Base-by-base conservation (phyloP, 2,329 filamentous ascomycete genomes). In the Cladosporium phlei region DNA sequence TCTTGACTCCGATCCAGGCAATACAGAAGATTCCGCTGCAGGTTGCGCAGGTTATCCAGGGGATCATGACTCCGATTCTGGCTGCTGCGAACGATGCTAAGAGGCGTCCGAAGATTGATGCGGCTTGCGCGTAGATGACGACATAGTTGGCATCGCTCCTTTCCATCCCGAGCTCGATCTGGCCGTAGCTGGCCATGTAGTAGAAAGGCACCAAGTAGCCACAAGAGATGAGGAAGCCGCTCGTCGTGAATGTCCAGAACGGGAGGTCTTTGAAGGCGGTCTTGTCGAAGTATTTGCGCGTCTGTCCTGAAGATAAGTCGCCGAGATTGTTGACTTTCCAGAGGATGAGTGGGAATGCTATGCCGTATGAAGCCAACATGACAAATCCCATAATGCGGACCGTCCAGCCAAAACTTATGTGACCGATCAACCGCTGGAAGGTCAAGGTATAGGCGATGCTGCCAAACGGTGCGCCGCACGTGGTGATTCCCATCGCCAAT, bases 351-450 rank as follows among this genome's bases (percentile, higher is more conserved):
- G 63, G 61, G 38, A 65, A 63, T n/a, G 69, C 66, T 11, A 65
- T 50, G 3, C 53, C 50, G 5, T 66, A 68, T 0, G 67, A 50
- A 1, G 66, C 72, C 3, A 83, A 52, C 37, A 79, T 77, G 24
- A 85, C 73, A 43, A 85, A 75, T 0, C 73, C 81, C 60, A 83
- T 73, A 0, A 74, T 69, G 0, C 81, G 70, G 20, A 84, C 74
- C 0, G 82, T 82, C 79, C 80, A 84, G 1, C 69, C 69, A 56
- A 83, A 85, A 0, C 81, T 81, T 4, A 83, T 66, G 6, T 64
- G 67, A 0, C 77, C 75, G 3, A 83, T 67, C 10, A 84, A 64
- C 42, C 78, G 74, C 22, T 69, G 57, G 17, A 70, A 70, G 27
- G 72, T 63, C 25, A 73, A 59, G 1, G 78, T 71, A 0, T 82